Evolutionary conservation across 306 rosid genomes (phyloP).

Genomic region (Sicyos baderoa): DNA sequence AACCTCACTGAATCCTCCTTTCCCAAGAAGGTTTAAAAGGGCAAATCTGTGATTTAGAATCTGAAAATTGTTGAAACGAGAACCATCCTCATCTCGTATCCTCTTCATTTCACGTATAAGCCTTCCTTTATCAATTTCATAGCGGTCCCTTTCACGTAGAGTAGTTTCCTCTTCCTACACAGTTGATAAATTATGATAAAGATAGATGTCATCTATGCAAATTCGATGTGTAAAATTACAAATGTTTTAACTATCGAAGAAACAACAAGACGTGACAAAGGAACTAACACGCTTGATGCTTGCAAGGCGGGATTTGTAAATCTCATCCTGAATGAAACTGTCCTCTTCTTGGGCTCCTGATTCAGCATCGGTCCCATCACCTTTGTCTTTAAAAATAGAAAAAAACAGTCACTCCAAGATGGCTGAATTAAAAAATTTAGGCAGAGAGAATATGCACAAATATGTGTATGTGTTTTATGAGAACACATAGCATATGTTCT

Average conservation of each 20-base stretch:
- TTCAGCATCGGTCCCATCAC: conserved; percentile 63
- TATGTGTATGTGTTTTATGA: no score
- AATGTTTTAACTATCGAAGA: not conserved
- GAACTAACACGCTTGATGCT: conserved; percentile 82
- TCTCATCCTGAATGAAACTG: conserved; percentile 75
- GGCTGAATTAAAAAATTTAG: not conserved
- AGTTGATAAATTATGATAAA: conserved; percentile 14
- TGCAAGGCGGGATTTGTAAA: conserved; percentile 80
- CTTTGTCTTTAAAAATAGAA: conserved; percentile 48
- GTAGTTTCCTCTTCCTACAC: conserved; percentile 78
- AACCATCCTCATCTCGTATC: conserved; percentile 98
- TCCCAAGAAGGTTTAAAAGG: conserved; percentile 94
- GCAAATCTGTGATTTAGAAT: conserved; percentile 85
- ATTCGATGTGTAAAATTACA: not conserved
- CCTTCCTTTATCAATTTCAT: conserved; percentile 87
- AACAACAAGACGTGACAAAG: conserved; percentile 9
- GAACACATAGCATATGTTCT: not conserved
- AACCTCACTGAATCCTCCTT: conserved; percentile 99
- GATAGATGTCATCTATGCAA: not conserved
- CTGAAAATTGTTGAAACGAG: conserved; percentile 98
- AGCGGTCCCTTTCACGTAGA: conserved; percentile 88
- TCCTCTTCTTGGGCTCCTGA: conserved; percentile 70
- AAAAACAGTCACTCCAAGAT: conserved; percentile 19
- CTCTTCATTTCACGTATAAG: conserved; percentile 99
- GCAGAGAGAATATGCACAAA: not conserved